Evolutionary conservation across 495 filamentous ascomycete genomes (phyloP), one percentile per base, ranked within the genome.

Genomic region (Hypoxylon cercidicola): DNA sequence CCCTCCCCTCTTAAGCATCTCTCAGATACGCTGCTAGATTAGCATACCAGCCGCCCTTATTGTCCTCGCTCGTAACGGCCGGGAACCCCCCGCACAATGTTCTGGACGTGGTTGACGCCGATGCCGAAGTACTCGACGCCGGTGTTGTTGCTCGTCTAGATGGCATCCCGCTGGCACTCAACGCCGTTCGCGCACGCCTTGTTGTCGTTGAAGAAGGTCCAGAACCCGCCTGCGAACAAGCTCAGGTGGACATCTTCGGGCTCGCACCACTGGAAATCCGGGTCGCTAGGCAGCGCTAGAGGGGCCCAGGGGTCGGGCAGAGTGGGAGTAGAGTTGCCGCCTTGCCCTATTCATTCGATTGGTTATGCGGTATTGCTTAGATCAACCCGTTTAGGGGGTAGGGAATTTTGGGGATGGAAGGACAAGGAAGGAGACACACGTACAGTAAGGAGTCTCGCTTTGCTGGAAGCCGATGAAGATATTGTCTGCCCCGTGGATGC

Each of bases 181-280:
- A n/a, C 45, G 45, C 23, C 68, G 5, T 74, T 76, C 46, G 16
- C 63, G 55, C 77, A 80, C 20, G 63, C 63, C 4, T 66, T 69
- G 35, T 70, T 56, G 45, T 74, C 70, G 68, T 82, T 78, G 70
- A 81, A 84, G 60, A 83, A 84, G 3, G 71, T 75, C 81, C 81
- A 82, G 54, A 79, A 79, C 25, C 76, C 78, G 2, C 75, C 73
- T 4, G 76, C 79, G 61, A 81, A 82, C 10, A 82, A 21, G 21
- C 23, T 30, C 18, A 46, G 19, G 21, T 68, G 47, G 69, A 61
- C 72, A 9, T 72, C 64, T 44, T 82, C 78, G 12, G 73, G 64
- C 34, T 75, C 73, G 44, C 77, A 81, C 51, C 75, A 72, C 2
- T 68, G 75, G 73, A 82, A 84, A 32, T 80, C 77, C 28, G 81